Base-by-base conservation (phyloP, 2,329 filamentous ascomycete species). In the Exophiala dermatitidis region DNA sequence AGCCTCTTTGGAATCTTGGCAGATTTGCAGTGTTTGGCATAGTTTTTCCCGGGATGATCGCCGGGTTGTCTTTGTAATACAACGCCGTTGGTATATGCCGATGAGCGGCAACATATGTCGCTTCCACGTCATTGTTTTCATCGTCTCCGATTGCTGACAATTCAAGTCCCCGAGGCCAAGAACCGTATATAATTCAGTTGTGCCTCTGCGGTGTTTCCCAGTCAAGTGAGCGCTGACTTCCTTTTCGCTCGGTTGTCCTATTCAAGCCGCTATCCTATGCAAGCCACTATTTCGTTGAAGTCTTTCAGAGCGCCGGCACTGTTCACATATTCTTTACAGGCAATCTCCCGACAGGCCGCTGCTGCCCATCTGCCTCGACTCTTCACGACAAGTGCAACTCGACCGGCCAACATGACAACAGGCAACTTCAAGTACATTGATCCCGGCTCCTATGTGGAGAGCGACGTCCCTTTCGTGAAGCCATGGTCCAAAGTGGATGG, bases 401-500 rank as follows among this genome's bases (percentile, higher is more conserved):
- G 19, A 26, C 6, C 38, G 5, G 38, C 38, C 12, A 28, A 41
- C 4, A 41, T 41, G 38, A 41, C 38, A 5, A 41, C 38, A 26
- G 38, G 12, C n/a, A 41, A 26, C 9, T 41, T 41, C 38, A 41
- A 41, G 28, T 41, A 41, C 19, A 41, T 41, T 28, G 38, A 41
- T 64, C 71, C 75, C 1, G 62, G 71, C 1, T 75, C 75, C 26
- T 74, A 75, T 57, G 69, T 69, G 60, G 68, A 67, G 12, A 52
- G 66, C 53, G 65, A 65, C 29, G 62, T 59, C 36, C 57, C 63
- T 5, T 65, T 66, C 52, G 62, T 68, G 50, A 81, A 81, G 64
- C 78, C 82, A 1, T 86, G 82, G 82, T 65, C 70, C 61, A 86
- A 86, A 62, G 83, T 86, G 37, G 83, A 86, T 64, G 76, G 74